Evolutionary conservation across 805 yeast species (phyloP), one percentile per base, ranked within the genome.

Genomic region (Starmerella geochares): DNA sequence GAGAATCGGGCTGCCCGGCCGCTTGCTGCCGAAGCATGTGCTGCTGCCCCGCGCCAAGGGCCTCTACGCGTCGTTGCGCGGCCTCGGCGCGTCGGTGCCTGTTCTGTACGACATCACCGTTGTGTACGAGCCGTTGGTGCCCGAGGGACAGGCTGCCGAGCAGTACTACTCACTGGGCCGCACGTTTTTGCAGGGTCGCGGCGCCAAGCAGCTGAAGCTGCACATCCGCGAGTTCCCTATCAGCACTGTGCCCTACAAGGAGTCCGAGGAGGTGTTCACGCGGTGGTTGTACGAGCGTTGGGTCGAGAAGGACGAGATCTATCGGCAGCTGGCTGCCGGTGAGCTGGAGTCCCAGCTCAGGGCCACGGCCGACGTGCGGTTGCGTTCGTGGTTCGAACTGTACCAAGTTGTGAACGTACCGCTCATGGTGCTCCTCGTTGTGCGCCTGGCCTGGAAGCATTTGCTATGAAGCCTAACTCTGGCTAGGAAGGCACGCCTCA

Each of bases 31-130:
- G 7, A 71, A 74, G 36, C 80, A 86, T 62, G 78, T 84, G 13
- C 70, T 92, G 53, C 66, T 87, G n/a, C 98, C 98, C 14, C 76
- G 94, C 49, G 72, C 76, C 0, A 78, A 90, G 29, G 98, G 98
- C 0, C 69, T 92, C 25, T 78, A 83, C 59, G 76, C 78, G 51
- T 72, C 81, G 8, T 71, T 88, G 51, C 68, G 74, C 46, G 73
- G 76, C 50, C 71, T 90, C 53, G 50, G 55, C 27, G 53, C 35
- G 7, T 25, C 61, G 4, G 57, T 67, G n/a, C 65, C 64, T 43
- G 66, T 65, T 69, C 74, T 92, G 0, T 85, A 86, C 61, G 96
- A 92, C 65, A 66, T 85, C 31, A 86, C 98, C 0, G 73, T 86
- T 37, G 96, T 81, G 0, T 92, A 87, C 65, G 72, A 81, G 4